phyloP scores from a whole-genome alignment of 1,284 basidiomycete genomes.

The Puccinia novopanici region DNA sequence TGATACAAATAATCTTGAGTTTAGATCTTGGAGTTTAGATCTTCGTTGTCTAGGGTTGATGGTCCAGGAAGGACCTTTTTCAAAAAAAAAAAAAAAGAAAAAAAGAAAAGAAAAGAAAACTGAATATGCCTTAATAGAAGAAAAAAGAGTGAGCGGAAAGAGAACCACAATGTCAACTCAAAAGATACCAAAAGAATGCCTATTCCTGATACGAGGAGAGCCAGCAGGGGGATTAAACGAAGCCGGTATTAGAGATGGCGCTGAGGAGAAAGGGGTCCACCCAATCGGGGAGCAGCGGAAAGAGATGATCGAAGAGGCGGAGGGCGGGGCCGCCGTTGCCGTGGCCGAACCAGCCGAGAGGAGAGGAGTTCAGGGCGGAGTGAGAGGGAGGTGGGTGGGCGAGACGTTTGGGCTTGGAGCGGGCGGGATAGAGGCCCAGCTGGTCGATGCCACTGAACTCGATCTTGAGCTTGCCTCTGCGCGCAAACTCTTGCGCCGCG shows the following conservation, averaged over 20 bases:
- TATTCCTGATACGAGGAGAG: background rate
- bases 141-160: background rate
- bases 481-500: constrained; percentile 38
- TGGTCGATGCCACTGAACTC: constrained; percentile 48
- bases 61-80: too few relatives aligned
- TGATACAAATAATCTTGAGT: too few relatives aligned
- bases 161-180: too few relatives aligned
- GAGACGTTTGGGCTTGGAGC: constrained; percentile 22
- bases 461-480: constrained; percentile 19
- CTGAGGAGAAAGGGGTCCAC: constrained; percentile 47
- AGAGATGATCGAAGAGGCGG: constrained; percentile 21
- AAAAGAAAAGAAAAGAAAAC: too few relatives aligned
- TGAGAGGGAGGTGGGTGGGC: too few relatives aligned
- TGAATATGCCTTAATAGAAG: background rate
- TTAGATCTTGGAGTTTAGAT: too few relatives aligned
- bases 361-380: background rate
- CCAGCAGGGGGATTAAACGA: background rate
- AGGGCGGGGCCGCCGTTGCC: constrained; percentile 37
- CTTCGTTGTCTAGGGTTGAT: too few relatives aligned
- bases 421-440: constrained; percentile 42
- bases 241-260: constrained; percentile 39
- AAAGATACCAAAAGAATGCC: background rate
- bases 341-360: constrained; percentile 25
- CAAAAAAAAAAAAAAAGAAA: too few relatives aligned
- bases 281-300: constrained; percentile 33